Base-by-base conservation (phyloP, 2,329 filamentous ascomycete genomes). In the Aspergillus sp. region DNA sequence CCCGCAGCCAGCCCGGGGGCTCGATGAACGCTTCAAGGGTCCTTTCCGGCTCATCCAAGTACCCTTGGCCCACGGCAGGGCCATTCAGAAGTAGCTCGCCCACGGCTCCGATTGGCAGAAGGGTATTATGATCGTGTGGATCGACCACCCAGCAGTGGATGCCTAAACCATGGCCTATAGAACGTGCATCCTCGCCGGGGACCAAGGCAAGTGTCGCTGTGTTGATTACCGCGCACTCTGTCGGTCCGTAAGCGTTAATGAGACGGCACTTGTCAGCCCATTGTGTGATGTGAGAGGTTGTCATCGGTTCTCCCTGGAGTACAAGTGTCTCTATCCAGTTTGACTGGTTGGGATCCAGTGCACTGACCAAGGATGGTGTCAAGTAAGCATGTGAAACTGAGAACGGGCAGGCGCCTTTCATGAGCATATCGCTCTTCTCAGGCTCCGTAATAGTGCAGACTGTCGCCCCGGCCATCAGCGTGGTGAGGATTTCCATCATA, bases 21-120 rank as follows among this genome's bases (percentile, higher is more conserved):
- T 25, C 9, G 39, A 87, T 78, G 60, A 87, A 87, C 1, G 77
- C 79, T n/a, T 76, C 75, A 1, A 73, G 76, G 0, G 84, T 86
- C 69, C 82, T 84, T n/a, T 76, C 77, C 0, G 76, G 35, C 4
- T 51, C 17, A 6, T 50, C 25, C 17, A 50, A 14, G 21, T 50
- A 50, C 23, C 47, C 47, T 25, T n/a, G 31, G 6, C 47, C 47
- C 19, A 50, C 31, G 4, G 9, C 6, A n/a, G 47, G 47, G 3
- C 47, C 47, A 2, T n/a, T 14, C 1, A 50, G 5, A 3, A 50
- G 11, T 4, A 50, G 47, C 12, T 50, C 47, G 3, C 47, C 47
- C 3, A 12, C 14, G 6, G 33, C 31, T 4, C 33, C 47, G 35
- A 50, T n/a, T 4, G 47, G 47, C 2, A 23, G 15, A 5, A 50